A percentile compares a stretch with the other conserved stretches of the same genome.
Evolutionary conservation across 768 basidiomycete genomes (phyloP).

Genomic region (Mycena maculata): DNA sequence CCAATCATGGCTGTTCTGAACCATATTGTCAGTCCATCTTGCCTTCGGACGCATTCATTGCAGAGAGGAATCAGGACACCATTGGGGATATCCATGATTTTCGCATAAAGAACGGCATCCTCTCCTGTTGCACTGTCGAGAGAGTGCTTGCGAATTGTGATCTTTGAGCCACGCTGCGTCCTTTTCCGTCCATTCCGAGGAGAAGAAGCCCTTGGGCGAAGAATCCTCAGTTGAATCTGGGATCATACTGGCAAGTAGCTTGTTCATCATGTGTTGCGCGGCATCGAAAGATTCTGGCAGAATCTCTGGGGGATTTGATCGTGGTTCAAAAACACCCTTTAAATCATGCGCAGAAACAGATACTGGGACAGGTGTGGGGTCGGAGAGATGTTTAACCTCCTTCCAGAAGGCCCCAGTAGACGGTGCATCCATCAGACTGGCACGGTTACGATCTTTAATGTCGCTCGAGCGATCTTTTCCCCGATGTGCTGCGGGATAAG

Average conservation of each 20-base stretch:
- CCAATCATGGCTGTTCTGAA: constrained; percentile 2
- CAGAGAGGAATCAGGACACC: neutral
- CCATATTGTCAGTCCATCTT: neutral
- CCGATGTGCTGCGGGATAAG: constrained; percentile 1
- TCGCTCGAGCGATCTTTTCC: neutral
- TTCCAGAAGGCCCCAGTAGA: constrained; percentile 6
- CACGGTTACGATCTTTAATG: neutral
- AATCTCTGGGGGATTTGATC: neutral
- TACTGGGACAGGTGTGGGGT: neutral
- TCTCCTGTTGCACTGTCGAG: neutral
- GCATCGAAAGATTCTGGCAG: neutral
- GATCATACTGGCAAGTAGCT: neutral
- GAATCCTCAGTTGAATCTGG: neutral
- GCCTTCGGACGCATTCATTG: constrained; percentile 4
- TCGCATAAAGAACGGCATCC: neutral
- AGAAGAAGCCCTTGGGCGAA: neutral
- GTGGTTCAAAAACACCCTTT: neutral
- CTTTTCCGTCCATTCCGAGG: neutral
- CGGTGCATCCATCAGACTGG: neutral
- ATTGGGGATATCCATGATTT: constrained; percentile 1
- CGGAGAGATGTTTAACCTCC: neutral
- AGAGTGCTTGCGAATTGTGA: neutral
- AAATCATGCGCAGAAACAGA: neutral
- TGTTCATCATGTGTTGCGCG: neutral
- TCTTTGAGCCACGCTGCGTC: neutral